Percentiles rank a stretch among this genome's conserved stretches.
Conservation (phyloP, 2,329 filamentous ascomycete species). For the Trichoderma gracile region DNA sequence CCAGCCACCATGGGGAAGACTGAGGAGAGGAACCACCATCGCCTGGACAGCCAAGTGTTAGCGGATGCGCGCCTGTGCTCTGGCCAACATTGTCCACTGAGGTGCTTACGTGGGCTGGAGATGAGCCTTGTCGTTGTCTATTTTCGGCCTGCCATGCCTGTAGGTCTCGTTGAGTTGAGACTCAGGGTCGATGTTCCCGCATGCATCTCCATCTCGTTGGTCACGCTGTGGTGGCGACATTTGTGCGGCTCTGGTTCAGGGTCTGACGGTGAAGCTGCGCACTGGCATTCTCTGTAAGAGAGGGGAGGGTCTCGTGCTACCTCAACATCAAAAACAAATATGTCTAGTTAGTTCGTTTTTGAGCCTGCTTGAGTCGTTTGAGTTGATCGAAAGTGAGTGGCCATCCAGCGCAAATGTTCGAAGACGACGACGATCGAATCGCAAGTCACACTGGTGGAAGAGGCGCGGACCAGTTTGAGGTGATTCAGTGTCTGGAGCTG, state of each 20-base stretch:
- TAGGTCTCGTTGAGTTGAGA: not conserved
- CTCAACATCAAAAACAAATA: not conserved
- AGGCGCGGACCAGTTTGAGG: not conserved
- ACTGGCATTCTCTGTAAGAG: not conserved
- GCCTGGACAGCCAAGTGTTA: not conserved
- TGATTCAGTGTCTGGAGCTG: not conserved
- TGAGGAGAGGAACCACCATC: slow-evolving; percentile 64
- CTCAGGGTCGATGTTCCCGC: not conserved
- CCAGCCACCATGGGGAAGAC: slow-evolving; percentile 78
- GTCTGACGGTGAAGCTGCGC: not conserved
- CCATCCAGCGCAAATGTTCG: not conserved
- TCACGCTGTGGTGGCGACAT: not conserved
- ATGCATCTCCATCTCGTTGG: not conserved
- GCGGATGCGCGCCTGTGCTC: not conserved
- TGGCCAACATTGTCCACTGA: too few species aligned
- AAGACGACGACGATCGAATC: not conserved
- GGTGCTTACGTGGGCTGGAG: slow-evolving; percentile 9
- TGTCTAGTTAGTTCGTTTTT: not conserved
- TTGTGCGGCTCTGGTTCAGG: not conserved
- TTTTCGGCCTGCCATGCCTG: not conserved
- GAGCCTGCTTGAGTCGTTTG: not conserved
- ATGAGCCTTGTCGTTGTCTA: slow-evolving; percentile 15
- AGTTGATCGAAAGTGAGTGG: not conserved
- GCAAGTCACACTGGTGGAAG: not conserved
- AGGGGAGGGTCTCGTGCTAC: not conserved